Conservation (phyloP, 2,329 filamentous ascomycete genomes). For the Sarocladium oryzae region DNA sequence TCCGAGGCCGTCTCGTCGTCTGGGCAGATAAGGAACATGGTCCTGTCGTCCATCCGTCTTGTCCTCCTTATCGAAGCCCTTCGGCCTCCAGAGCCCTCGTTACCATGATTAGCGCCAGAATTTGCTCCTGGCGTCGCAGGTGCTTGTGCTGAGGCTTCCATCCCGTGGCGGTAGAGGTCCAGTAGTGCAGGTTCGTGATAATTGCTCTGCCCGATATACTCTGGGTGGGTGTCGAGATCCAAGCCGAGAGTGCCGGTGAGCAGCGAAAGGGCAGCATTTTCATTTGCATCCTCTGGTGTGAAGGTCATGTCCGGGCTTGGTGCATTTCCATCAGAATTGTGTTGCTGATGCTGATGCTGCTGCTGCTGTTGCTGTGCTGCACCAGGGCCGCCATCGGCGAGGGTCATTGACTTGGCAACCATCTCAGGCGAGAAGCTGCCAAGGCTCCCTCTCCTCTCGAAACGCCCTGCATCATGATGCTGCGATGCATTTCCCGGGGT, state of each 20-base stretch:
- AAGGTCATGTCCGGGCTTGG: constrained; percentile 4
- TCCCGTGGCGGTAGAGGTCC: constrained; percentile 5
- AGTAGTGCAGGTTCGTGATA: constrained; percentile 5
- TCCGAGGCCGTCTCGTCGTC: constrained; percentile 29
- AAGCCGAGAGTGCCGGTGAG: background rate
- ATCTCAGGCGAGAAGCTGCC: constrained; percentile 7
- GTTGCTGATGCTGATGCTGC: constrained; percentile 1
- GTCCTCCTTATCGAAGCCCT: constrained; percentile 1
- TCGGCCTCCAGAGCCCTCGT: background rate
- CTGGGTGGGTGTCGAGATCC: constrained; percentile 4
- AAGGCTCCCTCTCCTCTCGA: background rate
- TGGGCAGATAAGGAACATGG: constrained; percentile 29
- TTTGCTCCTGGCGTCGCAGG: background rate
- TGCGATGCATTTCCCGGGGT: constrained; percentile 1
- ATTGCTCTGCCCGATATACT: constrained; percentile 8
- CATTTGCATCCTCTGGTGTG: constrained; percentile 2
- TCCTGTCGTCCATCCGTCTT: constrained; percentile 25
- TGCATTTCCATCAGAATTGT: constrained; percentile 2
- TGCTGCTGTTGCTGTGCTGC: background rate
- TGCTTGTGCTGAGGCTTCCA: background rate
- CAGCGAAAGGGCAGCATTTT: constrained; percentile 3
- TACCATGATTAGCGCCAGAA: background rate
- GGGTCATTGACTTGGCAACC: constrained; percentile 7
- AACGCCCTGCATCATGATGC: constrained; percentile 4
- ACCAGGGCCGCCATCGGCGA: constrained; percentile 2